A percentile compares a stretch with the other conserved stretches of the same genome.
Evolutionary conservation across 2,329 filamentous ascomycete genomes (phyloP).

Genomic region (Trichophyton verrucosum): DNA sequence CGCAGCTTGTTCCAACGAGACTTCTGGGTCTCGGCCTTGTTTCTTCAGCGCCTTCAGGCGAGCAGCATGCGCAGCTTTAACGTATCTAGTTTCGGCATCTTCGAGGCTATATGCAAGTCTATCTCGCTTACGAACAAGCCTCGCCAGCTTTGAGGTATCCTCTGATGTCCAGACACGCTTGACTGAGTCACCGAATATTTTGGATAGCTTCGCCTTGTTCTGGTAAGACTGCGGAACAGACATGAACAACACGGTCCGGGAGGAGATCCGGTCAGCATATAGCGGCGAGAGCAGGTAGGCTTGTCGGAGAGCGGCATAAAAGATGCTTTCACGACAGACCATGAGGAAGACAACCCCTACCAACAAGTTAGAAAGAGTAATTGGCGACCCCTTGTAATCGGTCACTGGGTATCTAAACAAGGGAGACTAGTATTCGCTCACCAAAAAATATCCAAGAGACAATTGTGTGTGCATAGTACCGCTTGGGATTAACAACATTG

Average conservation of each 20-base stretch:
- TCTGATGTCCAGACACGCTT: slow-evolving; percentile 71
- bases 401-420: not conserved
- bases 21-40: slow-evolving; percentile 6
- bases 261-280: slow-evolving; percentile 74
- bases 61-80: slow-evolving; percentile 61
- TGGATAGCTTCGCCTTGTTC: slow-evolving; percentile 58
- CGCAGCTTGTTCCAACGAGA: slow-evolving; percentile 26
- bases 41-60: slow-evolving; percentile 47
- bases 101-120: slow-evolving; percentile 68
- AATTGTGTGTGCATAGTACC: slow-evolving; percentile 67
- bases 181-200: slow-evolving; percentile 71
- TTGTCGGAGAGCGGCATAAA: slow-evolving; percentile 81
- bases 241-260: slow-evolving; percentile 76
- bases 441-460: slow-evolving; percentile 69
- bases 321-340: slow-evolving; percentile 75
- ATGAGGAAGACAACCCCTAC: slow-evolving; percentile 65
- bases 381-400: not conserved
- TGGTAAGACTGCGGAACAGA: slow-evolving; percentile 69
- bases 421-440: slow-evolving; percentile 18
- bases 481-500: slow-evolving; percentile 53
- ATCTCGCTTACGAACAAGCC: slow-evolving; percentile 68
- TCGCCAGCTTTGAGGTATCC: slow-evolving; percentile 62
- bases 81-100: slow-evolving; percentile 71
- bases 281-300: slow-evolving; percentile 77
- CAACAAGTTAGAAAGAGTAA: not conserved